Percentiles rank a stretch among this genome's conserved stretches.
Evolutionary conservation across 2,329 filamentous ascomycete genomes (phyloP).

Genomic region (Beauveria brongniartii): DNA sequence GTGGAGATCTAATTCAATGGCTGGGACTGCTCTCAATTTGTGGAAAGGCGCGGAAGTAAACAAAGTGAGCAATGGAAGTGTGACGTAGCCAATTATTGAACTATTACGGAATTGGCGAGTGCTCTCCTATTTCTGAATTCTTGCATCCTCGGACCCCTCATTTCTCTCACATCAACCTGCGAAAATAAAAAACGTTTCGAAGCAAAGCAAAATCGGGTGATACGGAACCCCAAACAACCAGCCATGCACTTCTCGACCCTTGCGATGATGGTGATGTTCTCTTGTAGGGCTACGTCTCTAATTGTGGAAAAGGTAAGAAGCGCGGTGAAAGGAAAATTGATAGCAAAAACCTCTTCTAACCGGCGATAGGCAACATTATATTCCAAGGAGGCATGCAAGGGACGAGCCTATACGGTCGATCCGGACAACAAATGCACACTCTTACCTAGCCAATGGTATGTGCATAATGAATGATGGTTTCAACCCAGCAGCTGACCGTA

Average conservation of each 20-base stretch:
- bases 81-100: neutral
- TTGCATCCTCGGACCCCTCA: neutral
- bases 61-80: neutral
- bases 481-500: neutral
- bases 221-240: neutral
- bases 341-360: neutral
- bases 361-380: neutral
- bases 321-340: no score
- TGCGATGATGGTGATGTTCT: neutral
- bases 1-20: neutral
- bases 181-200: neutral
- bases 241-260: neutral
- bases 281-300: neutral
- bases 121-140: neutral
- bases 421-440: neutral
- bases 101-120: neutral
- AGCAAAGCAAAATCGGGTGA: neutral
- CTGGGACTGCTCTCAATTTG: neutral
- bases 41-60: neutral
- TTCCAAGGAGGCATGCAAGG: neutral
- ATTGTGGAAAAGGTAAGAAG: neutral
- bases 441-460: neutral
- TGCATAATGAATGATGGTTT: neutral
- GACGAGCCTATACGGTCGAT: neutral
- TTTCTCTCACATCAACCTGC: neutral